Evolutionary conservation across 116 monocot species (phyloP).

Genomic region (Thalassia testudinum): DNA sequence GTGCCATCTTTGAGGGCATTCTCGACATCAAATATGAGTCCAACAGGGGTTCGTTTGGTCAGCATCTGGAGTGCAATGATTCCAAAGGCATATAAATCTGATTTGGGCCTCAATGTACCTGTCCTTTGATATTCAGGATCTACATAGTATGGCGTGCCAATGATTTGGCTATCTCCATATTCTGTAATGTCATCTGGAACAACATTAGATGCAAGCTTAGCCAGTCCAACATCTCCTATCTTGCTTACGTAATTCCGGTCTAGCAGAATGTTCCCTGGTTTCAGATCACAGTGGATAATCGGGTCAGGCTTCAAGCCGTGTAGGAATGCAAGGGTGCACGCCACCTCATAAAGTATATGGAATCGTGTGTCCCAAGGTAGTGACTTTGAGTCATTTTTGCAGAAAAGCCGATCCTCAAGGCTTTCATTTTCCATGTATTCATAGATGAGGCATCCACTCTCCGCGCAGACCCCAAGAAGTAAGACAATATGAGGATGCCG

Average conservation of each 20-base stretch:
- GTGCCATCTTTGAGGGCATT: conserved; percentile 33
- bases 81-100: conserved; percentile 78
- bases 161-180: conserved; percentile 59
- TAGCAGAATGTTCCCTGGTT: conserved; percentile 87
- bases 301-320: conserved; percentile 72
- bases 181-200: conserved; percentile 76
- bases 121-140: conserved; percentile 94
- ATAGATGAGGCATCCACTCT: conserved; percentile 60
- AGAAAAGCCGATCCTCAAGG: conserved; percentile 59
- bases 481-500: conserved; percentile 72
- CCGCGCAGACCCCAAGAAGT: conserved; percentile 71
- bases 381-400: conserved; percentile 16
- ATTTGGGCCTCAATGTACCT: conserved; percentile 71
- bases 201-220: conserved; percentile 48
- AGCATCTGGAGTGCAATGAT: conserved; percentile 69
- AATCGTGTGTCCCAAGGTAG: conserved; percentile 64
- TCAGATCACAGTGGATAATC: conserved; percentile 83
- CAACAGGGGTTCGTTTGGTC: conserved; percentile 36
- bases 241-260: conserved; percentile 61
- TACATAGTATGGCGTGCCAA: conserved; percentile 72
- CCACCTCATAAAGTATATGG: conserved; percentile 65
- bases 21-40: conserved; percentile 38
- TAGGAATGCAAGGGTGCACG: conserved; percentile 59
- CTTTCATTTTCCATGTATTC: conserved; percentile 91
- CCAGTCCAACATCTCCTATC: conserved; percentile 80